phyloP scores from a whole-genome alignment of 768 basidiomycete genomes.

The Naganishia antarctica region DNA sequence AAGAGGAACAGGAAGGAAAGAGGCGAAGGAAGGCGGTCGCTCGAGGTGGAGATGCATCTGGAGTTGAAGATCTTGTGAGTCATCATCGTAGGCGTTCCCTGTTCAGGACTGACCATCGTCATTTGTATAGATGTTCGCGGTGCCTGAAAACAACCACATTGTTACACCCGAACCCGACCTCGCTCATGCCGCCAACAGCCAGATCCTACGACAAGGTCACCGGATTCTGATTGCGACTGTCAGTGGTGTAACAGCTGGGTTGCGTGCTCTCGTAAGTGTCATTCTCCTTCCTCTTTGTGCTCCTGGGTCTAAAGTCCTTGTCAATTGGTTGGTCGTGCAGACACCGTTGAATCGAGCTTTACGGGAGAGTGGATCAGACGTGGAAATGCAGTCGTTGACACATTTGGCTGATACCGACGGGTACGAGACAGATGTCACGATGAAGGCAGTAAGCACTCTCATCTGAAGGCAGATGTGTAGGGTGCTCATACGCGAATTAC shows the following conservation, averaged over 20 bases:
- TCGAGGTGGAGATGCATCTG: neutral
- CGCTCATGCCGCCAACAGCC: neutral
- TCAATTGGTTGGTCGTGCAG: neutral
- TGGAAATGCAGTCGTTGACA: neutral
- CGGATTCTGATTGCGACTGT: neutral
- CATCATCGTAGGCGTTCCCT: neutral
- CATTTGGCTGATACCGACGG: neutral
- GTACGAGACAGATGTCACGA: slow-evolving; percentile 2
- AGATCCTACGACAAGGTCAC: neutral
- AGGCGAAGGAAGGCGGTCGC: neutral
- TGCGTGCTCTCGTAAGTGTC: slow-evolving; percentile 1
- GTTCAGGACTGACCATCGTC: too few species aligned
- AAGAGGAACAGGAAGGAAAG: neutral
- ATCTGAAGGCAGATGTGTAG: neutral
- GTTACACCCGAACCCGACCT: neutral
- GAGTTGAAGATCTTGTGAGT: neutral
- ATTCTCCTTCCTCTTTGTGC: neutral
- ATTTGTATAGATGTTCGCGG: too few species aligned
- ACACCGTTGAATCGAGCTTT: slow-evolving; percentile 2
- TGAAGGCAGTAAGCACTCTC: slow-evolving; percentile 1
- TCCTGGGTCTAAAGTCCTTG: neutral
- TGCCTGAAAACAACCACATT: too few species aligned
- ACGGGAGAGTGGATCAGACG: neutral
- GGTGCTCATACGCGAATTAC: too few species aligned
- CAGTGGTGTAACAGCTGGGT: slow-evolving; percentile 12